Conservation (phyloP, 2,329 filamentous ascomycete species). For the Talaromyces sp. region DNA sequence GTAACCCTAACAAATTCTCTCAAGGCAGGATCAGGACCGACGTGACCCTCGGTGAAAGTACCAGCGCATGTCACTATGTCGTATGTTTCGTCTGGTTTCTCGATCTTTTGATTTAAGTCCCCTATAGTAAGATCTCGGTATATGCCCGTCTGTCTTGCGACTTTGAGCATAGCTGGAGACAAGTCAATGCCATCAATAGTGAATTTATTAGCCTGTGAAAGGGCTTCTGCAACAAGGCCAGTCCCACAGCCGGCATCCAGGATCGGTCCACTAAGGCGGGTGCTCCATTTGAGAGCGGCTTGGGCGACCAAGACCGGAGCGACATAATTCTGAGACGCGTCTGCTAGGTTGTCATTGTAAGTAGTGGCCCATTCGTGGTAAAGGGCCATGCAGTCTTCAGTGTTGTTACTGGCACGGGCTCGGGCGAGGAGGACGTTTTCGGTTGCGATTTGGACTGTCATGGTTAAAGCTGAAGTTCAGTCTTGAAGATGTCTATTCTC, state of each 20-base stretch:
- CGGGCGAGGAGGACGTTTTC: conserved; percentile 24
- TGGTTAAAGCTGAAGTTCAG: background rate
- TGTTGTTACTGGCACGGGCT: conserved; percentile 31
- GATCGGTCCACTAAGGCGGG: conserved; percentile 27
- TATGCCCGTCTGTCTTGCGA: conserved; percentile 45
- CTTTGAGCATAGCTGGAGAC: conserved; percentile 49
- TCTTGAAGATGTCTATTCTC: background rate
- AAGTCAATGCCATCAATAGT: conserved; percentile 52
- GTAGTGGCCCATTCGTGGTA: conserved; percentile 46
- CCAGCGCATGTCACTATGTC: conserved; percentile 51
- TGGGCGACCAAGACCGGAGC: conserved; percentile 36
- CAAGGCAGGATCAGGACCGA: conserved; percentile 46
- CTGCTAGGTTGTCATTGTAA: conserved; percentile 39
- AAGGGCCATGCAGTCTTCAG: conserved; percentile 33
- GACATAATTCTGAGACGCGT: conserved; percentile 34
- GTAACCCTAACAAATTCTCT: conserved; percentile 48
- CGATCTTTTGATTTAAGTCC: conserved; percentile 45
- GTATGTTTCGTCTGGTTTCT: conserved; percentile 38
- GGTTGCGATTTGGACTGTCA: background rate
- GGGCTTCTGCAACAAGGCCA: conserved; percentile 47
- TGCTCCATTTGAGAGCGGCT: conserved; percentile 21
- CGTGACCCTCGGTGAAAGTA: conserved; percentile 52
- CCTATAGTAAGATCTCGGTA: conserved; percentile 43
- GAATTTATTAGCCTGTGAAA: conserved; percentile 40
- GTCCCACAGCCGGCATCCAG: conserved; percentile 56